These are phyloP conservation scores for Scutellaria baicalensis DNA, from an alignment of 257 asterid genomes.

Conservation along the genomic window DNA sequence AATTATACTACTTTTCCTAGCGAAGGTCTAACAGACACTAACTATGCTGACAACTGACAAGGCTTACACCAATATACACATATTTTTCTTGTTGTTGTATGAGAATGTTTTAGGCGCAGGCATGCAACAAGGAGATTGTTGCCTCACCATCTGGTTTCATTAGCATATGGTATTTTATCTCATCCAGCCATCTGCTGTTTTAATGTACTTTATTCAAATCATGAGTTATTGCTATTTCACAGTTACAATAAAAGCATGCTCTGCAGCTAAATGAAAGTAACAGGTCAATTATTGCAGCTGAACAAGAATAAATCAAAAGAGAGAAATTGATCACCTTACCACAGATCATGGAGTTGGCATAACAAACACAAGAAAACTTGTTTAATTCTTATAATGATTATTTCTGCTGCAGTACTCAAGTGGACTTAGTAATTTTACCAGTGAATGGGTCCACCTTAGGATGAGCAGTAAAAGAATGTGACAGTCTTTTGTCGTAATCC, in stretches of 20 bases:
- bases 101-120: background rate
- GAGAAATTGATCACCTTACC: background rate
- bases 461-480: constrained; percentile 93
- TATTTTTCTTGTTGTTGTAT: background rate
- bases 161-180: too few relatives aligned
- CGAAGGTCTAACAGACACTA: background rate
- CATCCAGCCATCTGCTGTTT: background rate
- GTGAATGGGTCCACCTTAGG: constrained; percentile 94
- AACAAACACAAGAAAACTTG: background rate
- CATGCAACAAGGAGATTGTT: background rate
- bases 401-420: background rate
- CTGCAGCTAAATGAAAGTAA: background rate
- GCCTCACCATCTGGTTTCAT: background rate
- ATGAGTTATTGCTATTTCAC: background rate
- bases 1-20: background rate
- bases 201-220: background rate
- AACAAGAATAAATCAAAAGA: background rate
- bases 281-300: background rate
- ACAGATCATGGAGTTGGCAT: background rate
- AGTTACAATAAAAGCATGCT: background rate
- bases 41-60: background rate
- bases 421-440: constrained; percentile 41
- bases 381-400: background rate
- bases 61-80: background rate
- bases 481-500: constrained; percentile 86